Evolutionary conservation across 2,329 filamentous ascomycete genomes (phyloP).

Genomic region (Grosmannia huntii): DNA sequence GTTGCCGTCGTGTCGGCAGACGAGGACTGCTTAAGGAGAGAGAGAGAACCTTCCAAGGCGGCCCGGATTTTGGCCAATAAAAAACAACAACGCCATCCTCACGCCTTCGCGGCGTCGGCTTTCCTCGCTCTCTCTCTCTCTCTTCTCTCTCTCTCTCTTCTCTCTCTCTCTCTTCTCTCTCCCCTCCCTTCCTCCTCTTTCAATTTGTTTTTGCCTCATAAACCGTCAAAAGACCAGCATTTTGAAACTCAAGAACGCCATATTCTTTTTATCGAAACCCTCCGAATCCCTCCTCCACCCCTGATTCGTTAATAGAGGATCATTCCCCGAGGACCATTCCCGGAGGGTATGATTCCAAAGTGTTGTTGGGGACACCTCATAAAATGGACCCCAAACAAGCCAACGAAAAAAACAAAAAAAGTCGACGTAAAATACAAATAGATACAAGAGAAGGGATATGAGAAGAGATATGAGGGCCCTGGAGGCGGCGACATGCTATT

Average conservation of each 20-base stretch:
- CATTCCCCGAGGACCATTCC: too few relatives aligned
- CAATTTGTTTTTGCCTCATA: neutral
- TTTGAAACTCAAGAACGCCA: conserved; percentile 6
- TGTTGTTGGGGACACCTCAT: neutral
- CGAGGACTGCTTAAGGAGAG: too few relatives aligned
- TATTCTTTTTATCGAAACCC: neutral
- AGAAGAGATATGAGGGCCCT: neutral
- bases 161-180: neutral
- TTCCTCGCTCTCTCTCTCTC: neutral
- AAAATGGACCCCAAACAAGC: neutral
- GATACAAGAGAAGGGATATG: conserved; percentile 22
- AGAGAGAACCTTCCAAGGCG: too few relatives aligned
- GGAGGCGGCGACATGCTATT: neutral
- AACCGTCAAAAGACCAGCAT: neutral
- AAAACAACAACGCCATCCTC: neutral
- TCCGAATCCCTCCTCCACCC: neutral
- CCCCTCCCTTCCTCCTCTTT: neutral
- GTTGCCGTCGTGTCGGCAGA: neutral
- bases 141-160: too few relatives aligned
- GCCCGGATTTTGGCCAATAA: too few relatives aligned
- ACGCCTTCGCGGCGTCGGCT: neutral
- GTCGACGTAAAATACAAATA: conserved; percentile 26
- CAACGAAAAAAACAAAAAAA: neutral
- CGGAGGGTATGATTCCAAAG: too few relatives aligned
- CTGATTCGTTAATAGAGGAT: neutral